Percentiles rank a stretch among this genome's conserved stretches.
Evolutionary conservation across 2,329 filamentous ascomycete species (phyloP).

Genomic region (Nemania sp.): DNA sequence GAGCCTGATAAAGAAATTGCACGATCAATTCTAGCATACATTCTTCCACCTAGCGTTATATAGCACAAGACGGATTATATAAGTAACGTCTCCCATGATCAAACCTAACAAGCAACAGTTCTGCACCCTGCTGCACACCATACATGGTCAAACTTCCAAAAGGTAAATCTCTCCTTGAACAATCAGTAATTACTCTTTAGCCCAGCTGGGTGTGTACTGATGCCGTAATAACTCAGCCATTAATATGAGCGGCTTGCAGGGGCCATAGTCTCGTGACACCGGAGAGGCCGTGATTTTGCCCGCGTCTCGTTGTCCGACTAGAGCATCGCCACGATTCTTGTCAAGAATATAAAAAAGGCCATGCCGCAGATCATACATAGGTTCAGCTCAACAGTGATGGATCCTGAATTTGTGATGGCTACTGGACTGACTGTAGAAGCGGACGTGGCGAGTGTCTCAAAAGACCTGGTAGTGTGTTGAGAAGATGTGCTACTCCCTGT

Average conservation of each 20-base stretch:
- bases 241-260: background rate
- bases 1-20: too few relatives aligned
- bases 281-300: background rate
- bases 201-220: constrained; percentile 3
- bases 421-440: constrained; percentile 13
- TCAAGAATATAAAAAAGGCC: constrained; percentile 9
- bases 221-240: constrained; percentile 9
- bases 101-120: constrained; percentile 22
- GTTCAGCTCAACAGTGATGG: constrained; percentile 3
- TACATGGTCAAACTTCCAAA: constrained; percentile 29
- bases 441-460: constrained; percentile 7
- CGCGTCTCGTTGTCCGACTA: background rate
- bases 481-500: constrained; percentile 13
- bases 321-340: constrained; percentile 15
- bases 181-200: constrained; percentile 9
- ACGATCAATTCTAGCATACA: constrained; percentile 21
- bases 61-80: constrained; percentile 27
- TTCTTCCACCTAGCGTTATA: constrained; percentile 16
- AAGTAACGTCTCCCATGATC: constrained; percentile 17
- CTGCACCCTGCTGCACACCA: constrained; percentile 18
- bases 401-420: constrained; percentile 15
- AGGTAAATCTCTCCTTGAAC: constrained; percentile 21
- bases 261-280: background rate
- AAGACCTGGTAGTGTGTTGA: constrained; percentile 20
- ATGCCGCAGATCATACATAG: constrained; percentile 12